Evolutionary conservation across 306 rosid species (phyloP).

Genomic region (Fragaria ananassa): DNA sequence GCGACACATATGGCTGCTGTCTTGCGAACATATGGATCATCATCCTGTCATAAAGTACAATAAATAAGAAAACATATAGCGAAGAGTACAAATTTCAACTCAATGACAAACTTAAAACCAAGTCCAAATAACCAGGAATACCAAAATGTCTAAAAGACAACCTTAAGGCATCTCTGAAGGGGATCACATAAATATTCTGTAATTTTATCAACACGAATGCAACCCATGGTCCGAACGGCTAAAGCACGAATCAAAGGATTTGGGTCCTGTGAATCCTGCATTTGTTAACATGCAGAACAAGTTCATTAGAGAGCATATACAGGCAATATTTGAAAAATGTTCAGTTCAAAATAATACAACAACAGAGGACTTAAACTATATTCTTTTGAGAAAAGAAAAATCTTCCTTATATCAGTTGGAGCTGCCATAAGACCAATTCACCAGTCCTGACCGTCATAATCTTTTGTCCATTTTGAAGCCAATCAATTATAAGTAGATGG

Average conservation of each 20-base stretch:
- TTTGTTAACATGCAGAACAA: conserved; percentile 15
- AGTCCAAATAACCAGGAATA: neutral
- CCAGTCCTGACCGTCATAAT: neutral
- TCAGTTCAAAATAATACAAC: neutral
- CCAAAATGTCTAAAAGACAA: conserved; percentile 24
- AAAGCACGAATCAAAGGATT: conserved; percentile 97
- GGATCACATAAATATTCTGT: conserved; percentile 98
- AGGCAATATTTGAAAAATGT: conserved; percentile 4
- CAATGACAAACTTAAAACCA: conserved; percentile 6
- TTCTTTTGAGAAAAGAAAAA: neutral
- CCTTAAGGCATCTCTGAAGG: conserved; percentile 99
- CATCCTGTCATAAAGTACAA: conserved; percentile 64
- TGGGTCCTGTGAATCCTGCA: conserved; percentile 98
- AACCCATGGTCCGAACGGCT: conserved; percentile 99
- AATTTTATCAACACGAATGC: conserved; percentile 98
- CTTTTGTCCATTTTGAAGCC: neutral
- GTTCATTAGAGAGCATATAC: conserved; percentile 4
- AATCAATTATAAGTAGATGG: neutral
- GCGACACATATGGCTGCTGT: conserved; percentile 99
- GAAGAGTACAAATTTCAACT: neutral
- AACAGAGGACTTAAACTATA: neutral
- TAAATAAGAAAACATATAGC: conserved; percentile 19
- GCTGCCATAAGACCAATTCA: neutral
- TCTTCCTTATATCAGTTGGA: neutral
- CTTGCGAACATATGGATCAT: conserved; percentile 98